phyloP scores from a whole-genome alignment of 129 eudicot genomes.

The sunflower (Helianthus annuus) region HanXRQr2.0-SUNRISE NC_035446.2:135198295-135198794 shows the following conservation, averaged over 20 bases:
- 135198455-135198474: constrained; percentile 26
- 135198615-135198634: constrained; percentile 98
- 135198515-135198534: constrained; percentile 54
- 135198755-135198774: constrained; percentile 90
- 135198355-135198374: constrained; percentile 82
- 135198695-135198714: constrained; percentile 75
- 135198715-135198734: constrained; percentile 77
- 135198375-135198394: constrained; percentile 50
- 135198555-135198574: constrained; percentile 47
- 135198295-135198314: constrained; percentile 89
- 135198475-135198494: constrained; percentile 50
- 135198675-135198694: constrained; percentile 59
- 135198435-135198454: constrained; percentile 47
- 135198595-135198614: constrained; percentile 44
- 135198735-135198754: constrained; percentile 66
- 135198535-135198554: constrained; percentile 68
- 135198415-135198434: constrained; percentile 63
- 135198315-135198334: constrained; percentile 76
- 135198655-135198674: constrained; percentile 69
- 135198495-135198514: constrained; percentile 57
- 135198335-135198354: constrained; percentile 92
- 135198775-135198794: constrained; percentile 62
- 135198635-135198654: constrained; percentile 76
- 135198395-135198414: constrained; percentile 69
- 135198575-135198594: constrained; percentile 66